Base-by-base conservation (phyloP, 2,329 filamentous ascomycete species). In the Exophiala bonariae region DNA sequence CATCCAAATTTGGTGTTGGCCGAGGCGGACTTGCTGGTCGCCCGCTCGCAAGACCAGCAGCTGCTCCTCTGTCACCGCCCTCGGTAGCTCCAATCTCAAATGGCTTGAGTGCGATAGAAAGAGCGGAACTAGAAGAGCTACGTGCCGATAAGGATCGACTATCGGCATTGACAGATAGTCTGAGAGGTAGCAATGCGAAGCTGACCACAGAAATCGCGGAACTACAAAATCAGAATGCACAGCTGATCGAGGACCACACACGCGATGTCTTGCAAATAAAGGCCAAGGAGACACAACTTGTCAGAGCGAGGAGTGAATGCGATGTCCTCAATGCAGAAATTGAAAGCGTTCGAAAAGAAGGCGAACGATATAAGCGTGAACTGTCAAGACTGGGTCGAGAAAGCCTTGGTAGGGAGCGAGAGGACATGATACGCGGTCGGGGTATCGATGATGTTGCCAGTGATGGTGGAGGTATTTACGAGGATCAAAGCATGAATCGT, bases 161-260 rank as follows among this genome's bases (percentile, higher is more conserved):
- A 4, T 75, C 80, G 17, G 82, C 83, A 45, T 81, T 89, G 56
- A 81, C 84, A 8, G 89, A 96, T 44, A 91, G 96, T 35, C 74
- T 91, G 58, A 82, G 89, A 44, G 81, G 88, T 37, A 92, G 96
- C 63, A 85, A 89, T 53, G 82, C 84, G 48, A 91, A 86, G 61
- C 79, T 96, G 39, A 80, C 83, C 50, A 93, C 89, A 0, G 89
- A 96, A 66, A 86, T 97, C 33, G 86, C 92, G 58, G 93, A 97
- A 68, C 79, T 99, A 22, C 95, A 96, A 70, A 95, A 96, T 61
- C 89, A 96, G 65, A 99, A 99, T 62, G 93, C 93, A 18, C 87
- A 93, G 54, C 77, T 99, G 26, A 99, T 99, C 52, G 93, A 99
- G 69, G 92, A 97, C 61, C 92, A 97, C 66, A 99, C 93, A 0